Evolutionary conservation across 257 asterid genomes (phyloP).

Genomic region (Nyctanthes arbortristis): DNA sequence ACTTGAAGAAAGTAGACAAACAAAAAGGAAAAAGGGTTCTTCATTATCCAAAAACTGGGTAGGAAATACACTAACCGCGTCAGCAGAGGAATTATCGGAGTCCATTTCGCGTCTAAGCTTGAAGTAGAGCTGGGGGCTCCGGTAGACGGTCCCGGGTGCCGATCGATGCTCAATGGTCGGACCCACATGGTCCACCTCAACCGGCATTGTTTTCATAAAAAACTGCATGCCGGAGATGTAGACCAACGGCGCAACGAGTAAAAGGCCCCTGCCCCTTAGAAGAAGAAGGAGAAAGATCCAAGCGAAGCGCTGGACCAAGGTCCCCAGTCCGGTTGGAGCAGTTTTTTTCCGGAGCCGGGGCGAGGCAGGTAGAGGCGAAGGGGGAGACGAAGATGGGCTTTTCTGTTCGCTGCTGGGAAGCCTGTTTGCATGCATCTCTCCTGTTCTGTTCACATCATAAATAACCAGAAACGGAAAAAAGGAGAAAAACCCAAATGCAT

Average conservation of each 20-base stretch:
- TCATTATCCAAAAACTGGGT: not conserved
- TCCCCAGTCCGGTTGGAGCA: slow-evolving; percentile 48
- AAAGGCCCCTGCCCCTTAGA: slow-evolving; percentile 75
- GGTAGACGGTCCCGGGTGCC: slow-evolving; percentile 76
- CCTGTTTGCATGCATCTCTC: slow-evolving; percentile 85
- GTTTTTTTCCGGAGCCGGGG: slow-evolving; percentile 66
- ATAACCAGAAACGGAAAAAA: not conserved
- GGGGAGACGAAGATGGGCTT: slow-evolving; percentile 86
- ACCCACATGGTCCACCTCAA: slow-evolving; percentile 49
- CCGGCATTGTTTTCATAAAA: slow-evolving; percentile 86
- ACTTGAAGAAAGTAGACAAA: too few relatives aligned
- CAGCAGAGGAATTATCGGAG: slow-evolving; percentile 70
- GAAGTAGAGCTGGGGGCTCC: slow-evolving; percentile 78
- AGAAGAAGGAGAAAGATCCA: slow-evolving; percentile 67
- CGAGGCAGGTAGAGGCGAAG: slow-evolving; percentile 82
- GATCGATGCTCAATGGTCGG: slow-evolving; percentile 48
- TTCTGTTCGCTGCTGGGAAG: slow-evolving; percentile 89
- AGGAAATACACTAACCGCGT: slow-evolving; percentile 67
- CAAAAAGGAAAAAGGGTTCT: not conserved
- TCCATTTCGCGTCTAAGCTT: slow-evolving; percentile 73
- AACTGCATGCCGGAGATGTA: slow-evolving; percentile 83
- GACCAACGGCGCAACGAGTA: slow-evolving; percentile 79
- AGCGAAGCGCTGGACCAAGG: slow-evolving; percentile 58
- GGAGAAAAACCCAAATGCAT: not conserved
- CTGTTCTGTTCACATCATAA: slow-evolving; percentile 45